Base-by-base conservation (phyloP, 2,329 filamentous ascomycete genomes). In the Zymoseptoria brevis region DNA sequence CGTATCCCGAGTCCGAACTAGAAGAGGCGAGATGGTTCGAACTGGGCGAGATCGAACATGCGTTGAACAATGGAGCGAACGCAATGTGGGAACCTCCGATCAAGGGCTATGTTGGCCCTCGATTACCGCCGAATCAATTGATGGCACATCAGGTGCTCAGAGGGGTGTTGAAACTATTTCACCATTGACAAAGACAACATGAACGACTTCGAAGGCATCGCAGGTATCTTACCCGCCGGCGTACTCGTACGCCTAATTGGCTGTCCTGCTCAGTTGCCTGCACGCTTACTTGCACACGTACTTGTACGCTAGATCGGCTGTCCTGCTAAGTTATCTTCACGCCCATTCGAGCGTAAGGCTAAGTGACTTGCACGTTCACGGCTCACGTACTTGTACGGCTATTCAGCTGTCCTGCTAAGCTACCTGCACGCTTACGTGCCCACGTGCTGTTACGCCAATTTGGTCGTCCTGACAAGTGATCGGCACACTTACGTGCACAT, bases 31-130 rank as follows among this genome's bases (percentile, higher is more conserved):
- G 57, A 41, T 66, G 64, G 64, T 66, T 66, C 22, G 64, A 64
- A 19, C 48, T 66, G 50, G 64, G 52, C 9, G 64, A 66, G 57
- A 57, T 66, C 35, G 59, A 66, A 30, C 61, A 66, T 53, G 64
- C 64, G 3, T 50, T 66, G 29, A 54, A 64, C 29, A 53, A 65
- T 24, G 64, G 64, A 5, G 62, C 62, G 1, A 64, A 66, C 60
- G 60, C 64, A 4, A 66, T 66, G 64, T 66, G 64, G 64, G 64
- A 66, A 19, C 60, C 63, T 16, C 64, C 64, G 19, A 63, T 64
- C 13, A 64, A 60, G 48, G 59, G 62, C 16, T 62, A 66, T 63
- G 54, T 58, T 26, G 62, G 60, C 16, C 62, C 62, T n/a, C 57
- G 64, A 56, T 61, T 66, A 16, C 64, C 64, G 11, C 61, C 61